These are phyloP conservation scores for Phytophthora ramorum DNA, from an alignment of 352 stramenopile species.

Conservation along the genomic window DNA sequence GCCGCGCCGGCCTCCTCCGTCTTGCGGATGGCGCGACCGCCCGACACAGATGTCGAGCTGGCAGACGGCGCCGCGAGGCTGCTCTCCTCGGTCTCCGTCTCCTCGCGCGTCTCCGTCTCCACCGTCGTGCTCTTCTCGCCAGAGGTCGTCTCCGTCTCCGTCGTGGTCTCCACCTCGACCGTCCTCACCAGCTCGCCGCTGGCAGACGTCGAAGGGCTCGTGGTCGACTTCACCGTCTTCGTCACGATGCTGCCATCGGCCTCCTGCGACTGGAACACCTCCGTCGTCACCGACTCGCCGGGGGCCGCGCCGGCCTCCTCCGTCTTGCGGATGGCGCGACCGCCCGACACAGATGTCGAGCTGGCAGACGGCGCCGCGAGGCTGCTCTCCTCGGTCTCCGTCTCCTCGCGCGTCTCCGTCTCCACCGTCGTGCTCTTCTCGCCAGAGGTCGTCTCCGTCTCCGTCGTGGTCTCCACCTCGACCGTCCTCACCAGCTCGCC, in stretches of 20 bases:
- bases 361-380: constrained; percentile 11
- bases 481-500: constrained; percentile 22
- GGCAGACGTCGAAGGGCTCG: constrained; percentile 13
- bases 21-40: constrained; percentile 3
- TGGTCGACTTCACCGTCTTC: constrained; percentile 22
- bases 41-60: constrained; percentile 1
- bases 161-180: constrained; percentile 21
- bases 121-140: constrained; percentile 20
- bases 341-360: constrained; percentile 8
- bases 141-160: constrained; percentile 15
- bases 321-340: constrained; percentile 10
- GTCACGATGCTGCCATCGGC: constrained; percentile 25
- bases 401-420: constrained; percentile 27
- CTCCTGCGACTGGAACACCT: constrained; percentile 23
- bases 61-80: constrained; percentile 11
- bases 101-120: constrained; percentile 14
- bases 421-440: constrained; percentile 32
- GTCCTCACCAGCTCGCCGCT: constrained; percentile 22
- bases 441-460: constrained; percentile 25
- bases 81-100: constrained; percentile 15
- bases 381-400: constrained; percentile 15
- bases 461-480: constrained; percentile 25
- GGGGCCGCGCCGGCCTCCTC: constrained; percentile 16
- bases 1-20: constrained; percentile 12
- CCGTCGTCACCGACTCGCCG: constrained; percentile 24